Evolutionary conservation across 805 yeast species (phyloP).

Genomic region (Saccharomycopsis synnaedendra): DNA sequence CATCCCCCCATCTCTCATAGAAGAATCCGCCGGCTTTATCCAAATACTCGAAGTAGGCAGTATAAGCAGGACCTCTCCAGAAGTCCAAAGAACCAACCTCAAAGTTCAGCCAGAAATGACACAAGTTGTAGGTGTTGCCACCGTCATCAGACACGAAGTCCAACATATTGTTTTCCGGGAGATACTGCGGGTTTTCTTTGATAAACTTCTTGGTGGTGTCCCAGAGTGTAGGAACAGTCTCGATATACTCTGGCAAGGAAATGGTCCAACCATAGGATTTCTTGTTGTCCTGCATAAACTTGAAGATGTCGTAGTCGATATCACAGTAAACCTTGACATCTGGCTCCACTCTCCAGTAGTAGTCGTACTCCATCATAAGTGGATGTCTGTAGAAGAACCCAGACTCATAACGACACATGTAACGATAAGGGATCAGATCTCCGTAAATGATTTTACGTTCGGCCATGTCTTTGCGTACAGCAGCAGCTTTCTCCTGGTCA

Average conservation of each 20-base stretch:
- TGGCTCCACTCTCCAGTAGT: slow-evolving; percentile 95
- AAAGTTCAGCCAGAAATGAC: slow-evolving; percentile 90
- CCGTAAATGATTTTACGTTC: slow-evolving; percentile 48
- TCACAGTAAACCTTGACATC: slow-evolving; percentile 74
- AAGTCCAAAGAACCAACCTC: slow-evolving; percentile 67
- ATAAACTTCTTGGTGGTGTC: slow-evolving; percentile 53
- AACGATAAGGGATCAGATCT: slow-evolving; percentile 60
- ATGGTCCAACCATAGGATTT: slow-evolving; percentile 72
- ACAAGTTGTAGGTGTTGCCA: slow-evolving; percentile 63
- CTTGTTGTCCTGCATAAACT: slow-evolving; percentile 67
- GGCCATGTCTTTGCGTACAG: slow-evolving; percentile 41
- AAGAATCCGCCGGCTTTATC: slow-evolving; percentile 86
- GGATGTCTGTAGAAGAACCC: slow-evolving; percentile 83
- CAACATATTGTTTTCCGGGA: slow-evolving; percentile 52
- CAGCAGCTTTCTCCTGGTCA: slow-evolving; percentile 55
- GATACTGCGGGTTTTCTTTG: slow-evolving; percentile 43
- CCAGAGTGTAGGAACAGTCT: slow-evolving; percentile 73
- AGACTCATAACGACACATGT: slow-evolving; percentile 87
- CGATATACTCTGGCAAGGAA: slow-evolving; percentile 61
- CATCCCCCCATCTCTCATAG: slow-evolving; percentile 93
- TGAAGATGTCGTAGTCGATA: slow-evolving; percentile 68
- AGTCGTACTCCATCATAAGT: slow-evolving; percentile 63
- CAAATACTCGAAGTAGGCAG: slow-evolving; percentile 57
- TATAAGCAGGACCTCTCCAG: slow-evolving; percentile 66
- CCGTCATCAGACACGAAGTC: slow-evolving; percentile 63